phyloP scores from a whole-genome alignment of 2,329 filamentous ascomycete genomes.

The Epichloe coenophiala region DNA sequence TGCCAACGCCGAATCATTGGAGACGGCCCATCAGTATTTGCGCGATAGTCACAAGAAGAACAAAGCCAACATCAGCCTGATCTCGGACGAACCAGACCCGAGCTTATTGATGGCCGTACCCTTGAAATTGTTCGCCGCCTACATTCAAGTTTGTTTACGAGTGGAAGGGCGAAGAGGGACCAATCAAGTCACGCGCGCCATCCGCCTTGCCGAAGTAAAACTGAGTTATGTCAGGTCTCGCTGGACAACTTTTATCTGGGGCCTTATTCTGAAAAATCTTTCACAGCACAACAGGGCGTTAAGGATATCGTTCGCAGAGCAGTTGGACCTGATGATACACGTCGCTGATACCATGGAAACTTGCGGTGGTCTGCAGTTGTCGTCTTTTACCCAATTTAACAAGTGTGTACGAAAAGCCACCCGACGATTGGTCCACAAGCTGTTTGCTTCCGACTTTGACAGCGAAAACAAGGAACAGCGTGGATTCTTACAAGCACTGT shows the following conservation, averaged over 20 bases:
- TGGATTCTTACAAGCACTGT: neutral
- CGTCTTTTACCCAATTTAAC: conserved; percentile 10
- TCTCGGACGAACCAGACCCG: conserved; percentile 12
- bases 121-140: conserved; percentile 32
- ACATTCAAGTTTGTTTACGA: conserved; percentile 25
- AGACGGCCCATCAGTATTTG: conserved; percentile 36
- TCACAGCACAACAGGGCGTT: conserved; percentile 17
- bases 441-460: conserved; percentile 4
- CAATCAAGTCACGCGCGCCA: conserved; percentile 18
- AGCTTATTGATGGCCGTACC: conserved; percentile 13
- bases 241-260: conserved; percentile 20
- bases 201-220: conserved; percentile 16
- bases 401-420: conserved; percentile 11
- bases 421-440: conserved; percentile 11
- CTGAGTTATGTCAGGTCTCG: conserved; percentile 11
- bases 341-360: conserved; percentile 16
- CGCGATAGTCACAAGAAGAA: conserved; percentile 22
- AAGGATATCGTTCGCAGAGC: conserved; percentile 15
- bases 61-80: conserved; percentile 8
- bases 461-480: neutral
- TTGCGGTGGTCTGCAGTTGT: conserved; percentile 10
- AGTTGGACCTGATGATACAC: conserved; percentile 16
- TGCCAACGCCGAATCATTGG: conserved; percentile 32
- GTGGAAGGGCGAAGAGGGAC: conserved; percentile 9
- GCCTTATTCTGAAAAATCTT: conserved; percentile 20